A percentile compares a stretch with the other conserved stretches of the same genome.
phyloP scores from a whole-genome alignment of 2,329 filamentous ascomycete genomes.

The Fusarium setosum region DNA sequence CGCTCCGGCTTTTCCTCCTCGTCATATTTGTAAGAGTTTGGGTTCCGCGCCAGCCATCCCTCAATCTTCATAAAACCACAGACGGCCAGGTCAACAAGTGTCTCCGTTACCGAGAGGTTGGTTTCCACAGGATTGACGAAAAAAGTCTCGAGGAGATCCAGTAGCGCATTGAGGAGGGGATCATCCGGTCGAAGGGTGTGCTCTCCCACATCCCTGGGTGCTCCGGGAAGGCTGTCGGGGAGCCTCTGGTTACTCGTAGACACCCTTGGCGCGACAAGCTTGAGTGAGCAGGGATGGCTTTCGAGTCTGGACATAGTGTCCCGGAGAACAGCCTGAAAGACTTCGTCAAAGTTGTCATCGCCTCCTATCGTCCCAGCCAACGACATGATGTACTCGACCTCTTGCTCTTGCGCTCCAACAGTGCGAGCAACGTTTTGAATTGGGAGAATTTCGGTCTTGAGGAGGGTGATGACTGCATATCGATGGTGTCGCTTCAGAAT shows the following conservation, averaged over 20 bases:
- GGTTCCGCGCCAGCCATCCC: constrained; percentile 87
- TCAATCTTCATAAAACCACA: constrained; percentile 89
- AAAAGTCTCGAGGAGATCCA: constrained; percentile 81
- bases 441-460: constrained; percentile 72
- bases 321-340: constrained; percentile 77
- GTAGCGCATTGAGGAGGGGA: constrained; percentile 71
- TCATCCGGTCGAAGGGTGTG: constrained; percentile 73
- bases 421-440: constrained; percentile 70
- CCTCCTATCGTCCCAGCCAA: constrained; percentile 77
- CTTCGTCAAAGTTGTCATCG: constrained; percentile 76
- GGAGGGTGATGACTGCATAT: constrained; percentile 82
- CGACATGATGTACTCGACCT: constrained; percentile 77
- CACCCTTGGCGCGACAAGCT: constrained; percentile 72
- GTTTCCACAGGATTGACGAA: constrained; percentile 92
- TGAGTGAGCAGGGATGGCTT: constrained; percentile 78
- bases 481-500: constrained; percentile 89
- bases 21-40: constrained; percentile 67
- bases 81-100: constrained; percentile 82
- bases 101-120: constrained; percentile 88
- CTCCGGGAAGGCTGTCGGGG: constrained; percentile 69
- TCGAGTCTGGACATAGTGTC: constrained; percentile 78
- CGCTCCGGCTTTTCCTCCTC: constrained; percentile 48
- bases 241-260: constrained; percentile 67
- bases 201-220: constrained; percentile 68
- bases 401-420: constrained; percentile 78